phyloP scores from a whole-genome alignment of 805 yeast genomes.

The Nakazawaea ernobii region DNA sequence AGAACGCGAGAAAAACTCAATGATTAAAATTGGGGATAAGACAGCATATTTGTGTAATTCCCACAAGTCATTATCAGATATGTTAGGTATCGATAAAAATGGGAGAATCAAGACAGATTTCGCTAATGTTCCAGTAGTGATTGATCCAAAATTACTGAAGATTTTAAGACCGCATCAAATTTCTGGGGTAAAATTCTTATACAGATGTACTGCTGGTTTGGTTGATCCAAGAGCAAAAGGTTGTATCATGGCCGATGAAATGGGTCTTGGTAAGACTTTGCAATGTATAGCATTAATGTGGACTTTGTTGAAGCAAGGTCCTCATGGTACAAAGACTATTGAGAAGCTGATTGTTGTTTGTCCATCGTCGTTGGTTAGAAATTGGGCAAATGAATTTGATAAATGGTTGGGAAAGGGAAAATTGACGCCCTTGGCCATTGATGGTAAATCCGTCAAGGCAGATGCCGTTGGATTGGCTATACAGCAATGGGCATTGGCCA shows the following conservation, averaged over 20 bases:
- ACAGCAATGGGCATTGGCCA: constrained; percentile 80
- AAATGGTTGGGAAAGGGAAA: constrained; percentile 97
- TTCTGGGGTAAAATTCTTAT: constrained; percentile 89
- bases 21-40: constrained; percentile 11
- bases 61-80: constrained; percentile 70
- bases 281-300: constrained; percentile 89
- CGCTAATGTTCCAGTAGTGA: constrained; percentile 91
- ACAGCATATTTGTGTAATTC: constrained; percentile 33
- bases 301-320: constrained; percentile 87
- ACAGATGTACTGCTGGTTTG: constrained; percentile 85
- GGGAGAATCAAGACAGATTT: constrained; percentile 41
- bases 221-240: constrained; percentile 83
- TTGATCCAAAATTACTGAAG: constrained; percentile 82
- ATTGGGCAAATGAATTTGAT: constrained; percentile 94
- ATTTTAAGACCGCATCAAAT: constrained; percentile 93
- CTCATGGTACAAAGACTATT: constrained; percentile 76
- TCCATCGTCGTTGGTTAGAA: constrained; percentile 88
- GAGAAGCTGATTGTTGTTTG: constrained; percentile 90
- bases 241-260: constrained; percentile 97
- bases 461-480: constrained; percentile 64
- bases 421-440: constrained; percentile 81
- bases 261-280: constrained; percentile 90
- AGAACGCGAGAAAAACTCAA: constrained; percentile 12
- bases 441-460: constrained; percentile 78
- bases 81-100: constrained; percentile 61